Evolutionary conservation across 1,284 basidiomycete genomes (phyloP).

Genomic region (Stygiomarasmius scandens): DNA sequence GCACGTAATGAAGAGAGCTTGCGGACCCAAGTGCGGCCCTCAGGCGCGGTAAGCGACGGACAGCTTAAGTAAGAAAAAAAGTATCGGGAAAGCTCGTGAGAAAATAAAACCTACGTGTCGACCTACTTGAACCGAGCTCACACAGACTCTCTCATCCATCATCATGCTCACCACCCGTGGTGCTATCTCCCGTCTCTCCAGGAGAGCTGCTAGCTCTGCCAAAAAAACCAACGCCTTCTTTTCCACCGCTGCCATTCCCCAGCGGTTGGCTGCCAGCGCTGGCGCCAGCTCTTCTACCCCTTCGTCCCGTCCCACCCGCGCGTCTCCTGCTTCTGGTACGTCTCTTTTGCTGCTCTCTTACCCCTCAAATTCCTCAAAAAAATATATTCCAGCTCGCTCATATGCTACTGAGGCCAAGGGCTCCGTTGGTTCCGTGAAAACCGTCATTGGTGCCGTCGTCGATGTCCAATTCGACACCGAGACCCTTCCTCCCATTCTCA

Average conservation of each 20-base stretch:
- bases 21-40: too few relatives aligned
- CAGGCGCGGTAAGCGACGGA: too few relatives aligned
- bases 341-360: constrained; percentile 25
- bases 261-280: constrained; percentile 29
- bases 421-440: constrained; percentile 82
- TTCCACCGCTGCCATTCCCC: constrained; percentile 64
- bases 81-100: too few relatives aligned
- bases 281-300: constrained; percentile 34
- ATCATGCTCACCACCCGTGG: constrained; percentile 82
- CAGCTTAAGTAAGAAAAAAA: too few relatives aligned
- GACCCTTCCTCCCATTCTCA: constrained; percentile 93
- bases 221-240: constrained; percentile 78
- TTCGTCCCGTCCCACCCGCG: constrained; percentile 45
- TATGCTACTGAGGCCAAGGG: constrained; percentile 89
- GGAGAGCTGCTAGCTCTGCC: constrained; percentile 74
- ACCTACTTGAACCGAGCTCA: constrained; percentile 29
- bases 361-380: constrained; percentile 21
- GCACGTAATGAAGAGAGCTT: too few relatives aligned
- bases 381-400: constrained; percentile 62
- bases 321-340: constrained; percentile 47
- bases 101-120: not conserved
- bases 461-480: constrained; percentile 95
- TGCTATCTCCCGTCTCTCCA: constrained; percentile 77
- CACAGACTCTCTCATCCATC: constrained; percentile 18
- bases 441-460: constrained; percentile 98